phyloP scores from a whole-genome alignment of 306 rosid species.

The Fagus crenata region DNA sequence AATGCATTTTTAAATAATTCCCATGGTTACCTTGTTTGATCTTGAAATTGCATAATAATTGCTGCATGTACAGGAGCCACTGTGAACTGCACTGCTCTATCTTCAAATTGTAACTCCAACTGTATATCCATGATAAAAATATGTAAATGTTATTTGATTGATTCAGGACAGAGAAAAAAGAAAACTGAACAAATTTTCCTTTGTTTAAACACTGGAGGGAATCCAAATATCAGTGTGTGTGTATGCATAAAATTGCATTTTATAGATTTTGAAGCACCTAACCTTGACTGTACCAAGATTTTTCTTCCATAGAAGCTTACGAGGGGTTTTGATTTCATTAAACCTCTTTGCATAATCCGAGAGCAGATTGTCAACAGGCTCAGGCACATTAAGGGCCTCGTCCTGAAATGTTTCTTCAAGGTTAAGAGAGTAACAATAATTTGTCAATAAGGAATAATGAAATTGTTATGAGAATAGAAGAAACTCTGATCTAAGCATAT shows the following conservation, averaged over 20 bases:
- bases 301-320: conserved; percentile 89
- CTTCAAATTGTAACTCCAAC: conserved; percentile 95
- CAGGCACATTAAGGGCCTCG: conserved; percentile 68
- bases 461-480: conserved; percentile 12
- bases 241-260: background rate
- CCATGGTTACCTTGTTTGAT: conserved; percentile 57
- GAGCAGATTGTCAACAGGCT: conserved; percentile 70
- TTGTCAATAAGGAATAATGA: conserved; percentile 8
- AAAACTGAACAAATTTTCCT: background rate
- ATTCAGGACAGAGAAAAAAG: background rate
- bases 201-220: background rate
- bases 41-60: conserved; percentile 80
- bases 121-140: conserved; percentile 25
- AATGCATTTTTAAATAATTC: conserved; percentile 12
- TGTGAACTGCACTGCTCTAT: conserved; percentile 71
- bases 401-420: conserved; percentile 55
- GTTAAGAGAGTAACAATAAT: conserved; percentile 30
- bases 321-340: conserved; percentile 92
- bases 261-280: conserved; percentile 23
- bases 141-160: background rate
- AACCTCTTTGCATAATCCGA: conserved; percentile 87
- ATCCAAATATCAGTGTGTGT: conserved; percentile 5
- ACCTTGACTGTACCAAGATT: conserved; percentile 97
- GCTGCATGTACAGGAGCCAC: conserved; percentile 88
- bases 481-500: background rate